Conservation (phyloP, 2,329 filamentous ascomycete species). For the Penicillium sp. region DNA sequence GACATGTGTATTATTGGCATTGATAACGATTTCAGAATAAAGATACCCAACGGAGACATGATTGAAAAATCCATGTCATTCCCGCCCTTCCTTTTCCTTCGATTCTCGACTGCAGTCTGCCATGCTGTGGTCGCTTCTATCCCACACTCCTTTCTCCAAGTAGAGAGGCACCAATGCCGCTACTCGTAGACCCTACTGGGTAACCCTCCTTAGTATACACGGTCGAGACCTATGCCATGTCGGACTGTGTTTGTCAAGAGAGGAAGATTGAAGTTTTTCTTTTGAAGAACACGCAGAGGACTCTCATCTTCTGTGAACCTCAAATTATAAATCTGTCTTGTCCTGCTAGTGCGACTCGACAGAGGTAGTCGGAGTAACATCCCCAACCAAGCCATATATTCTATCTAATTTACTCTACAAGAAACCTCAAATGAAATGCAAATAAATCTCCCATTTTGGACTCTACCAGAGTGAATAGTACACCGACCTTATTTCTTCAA, state of each 20-base stretch:
- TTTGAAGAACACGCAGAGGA: conserved; percentile 18
- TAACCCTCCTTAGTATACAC: conserved; percentile 43
- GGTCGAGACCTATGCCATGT: conserved; percentile 41
- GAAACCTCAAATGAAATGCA: background rate
- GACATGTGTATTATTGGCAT: conserved; percentile 1
- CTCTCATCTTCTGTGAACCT: conserved; percentile 30
- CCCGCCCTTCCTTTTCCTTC: background rate
- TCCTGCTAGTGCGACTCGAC: conserved; percentile 11
- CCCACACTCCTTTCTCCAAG: background rate
- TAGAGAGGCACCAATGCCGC: background rate
- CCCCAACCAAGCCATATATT: background rate
- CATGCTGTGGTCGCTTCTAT: background rate
- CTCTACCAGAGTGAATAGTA: background rate
- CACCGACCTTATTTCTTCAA: conserved; percentile 52
- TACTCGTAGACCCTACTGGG: conserved; percentile 3
- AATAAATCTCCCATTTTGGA: conserved; percentile 1
- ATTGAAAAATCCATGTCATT: conserved; percentile 2
- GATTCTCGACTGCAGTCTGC: background rate
- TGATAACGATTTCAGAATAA: conserved; percentile 5
- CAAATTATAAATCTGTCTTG: conserved; percentile 22
- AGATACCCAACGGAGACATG: conserved; percentile 9
- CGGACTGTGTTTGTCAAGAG: conserved; percentile 45
- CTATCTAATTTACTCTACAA: background rate
- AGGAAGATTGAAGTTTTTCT: conserved; percentile 37
- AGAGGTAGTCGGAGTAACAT: conserved; percentile 28